Evolutionary conservation across 2,329 filamentous ascomycete genomes (phyloP).

Genomic region (Aquanectria penicillioides): DNA sequence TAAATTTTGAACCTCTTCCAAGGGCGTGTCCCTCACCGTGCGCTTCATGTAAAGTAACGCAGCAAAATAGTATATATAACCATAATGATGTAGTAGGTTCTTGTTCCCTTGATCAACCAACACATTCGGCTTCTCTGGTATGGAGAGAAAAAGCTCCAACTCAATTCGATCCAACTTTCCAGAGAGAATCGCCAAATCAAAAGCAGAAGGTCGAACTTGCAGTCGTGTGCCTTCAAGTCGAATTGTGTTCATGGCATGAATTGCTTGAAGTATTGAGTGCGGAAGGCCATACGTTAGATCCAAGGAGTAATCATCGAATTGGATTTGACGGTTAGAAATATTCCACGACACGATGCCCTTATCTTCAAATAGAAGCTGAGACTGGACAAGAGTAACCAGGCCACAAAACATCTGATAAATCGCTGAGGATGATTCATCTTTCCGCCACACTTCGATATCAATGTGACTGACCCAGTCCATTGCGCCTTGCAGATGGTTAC

Average conservation of each 20-base stretch:
- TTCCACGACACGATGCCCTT: not conserved
- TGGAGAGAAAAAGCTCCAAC: not conserved
- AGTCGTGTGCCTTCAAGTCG: too few relatives aligned
- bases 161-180: not conserved
- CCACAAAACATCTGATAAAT: not conserved
- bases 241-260: not conserved
- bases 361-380: not conserved
- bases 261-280: not conserved
- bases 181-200: too few relatives aligned
- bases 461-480: slow-evolving; percentile 6
- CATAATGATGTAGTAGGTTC: not conserved
- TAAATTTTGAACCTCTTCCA: not conserved
- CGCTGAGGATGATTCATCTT: not conserved
- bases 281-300: not conserved
- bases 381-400: not conserved
- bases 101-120: too few relatives aligned
- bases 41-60: slow-evolving; percentile 1
- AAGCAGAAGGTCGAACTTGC: too few relatives aligned
- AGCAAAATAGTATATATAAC: not conserved
- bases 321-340: not conserved
- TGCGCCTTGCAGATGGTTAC: slow-evolving; percentile 5
- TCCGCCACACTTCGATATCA: not conserved
- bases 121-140: not conserved
- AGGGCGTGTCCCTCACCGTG: not conserved
- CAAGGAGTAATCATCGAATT: not conserved